phyloP scores from a whole-genome alignment of 2,329 filamentous ascomycete genomes.

The Cucurbitaria berberidis region DNA sequence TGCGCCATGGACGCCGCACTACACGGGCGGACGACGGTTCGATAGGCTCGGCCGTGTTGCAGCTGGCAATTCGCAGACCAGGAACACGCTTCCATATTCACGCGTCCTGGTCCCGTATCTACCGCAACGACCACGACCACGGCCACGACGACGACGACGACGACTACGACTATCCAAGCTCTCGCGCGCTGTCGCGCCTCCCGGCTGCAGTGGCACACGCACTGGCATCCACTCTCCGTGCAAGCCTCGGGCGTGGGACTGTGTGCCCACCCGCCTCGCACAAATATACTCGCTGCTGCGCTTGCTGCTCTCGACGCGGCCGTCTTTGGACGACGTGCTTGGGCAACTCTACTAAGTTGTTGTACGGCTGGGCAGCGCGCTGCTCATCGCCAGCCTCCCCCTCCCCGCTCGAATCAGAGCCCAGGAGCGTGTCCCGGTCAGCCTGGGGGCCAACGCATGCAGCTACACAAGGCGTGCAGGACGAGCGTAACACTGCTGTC shows the following conservation, averaged over 20 bases:
- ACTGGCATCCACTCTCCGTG: constrained; percentile 8
- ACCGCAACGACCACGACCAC: constrained; percentile 21
- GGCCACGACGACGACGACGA: no score
- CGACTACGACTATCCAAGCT: constrained; percentile 15
- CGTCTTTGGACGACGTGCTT: constrained; percentile 3
- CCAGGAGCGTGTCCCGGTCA: constrained; percentile 35
- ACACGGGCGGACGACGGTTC: constrained; percentile 17
- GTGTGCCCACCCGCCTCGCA: constrained; percentile 16
- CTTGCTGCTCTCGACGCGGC: constrained; percentile 13
- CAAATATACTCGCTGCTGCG: constrained; percentile 18
- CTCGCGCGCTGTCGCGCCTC: constrained; percentile 13
- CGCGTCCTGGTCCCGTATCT: constrained; percentile 34
- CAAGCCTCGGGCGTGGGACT: constrained; percentile 15
- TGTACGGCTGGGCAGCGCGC: constrained; percentile 22
- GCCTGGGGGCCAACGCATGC: constrained; percentile 45
- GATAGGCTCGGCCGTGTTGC: constrained; percentile 39
- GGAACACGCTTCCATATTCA: constrained; percentile 43
- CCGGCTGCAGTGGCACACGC: constrained; percentile 11
- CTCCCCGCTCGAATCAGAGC: constrained; percentile 42
- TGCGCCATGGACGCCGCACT: constrained; percentile 29
- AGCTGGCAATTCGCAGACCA: constrained; percentile 37
- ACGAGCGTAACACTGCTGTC: constrained; percentile 36
- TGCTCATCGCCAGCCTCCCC: constrained; percentile 27
- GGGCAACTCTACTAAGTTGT: no score
- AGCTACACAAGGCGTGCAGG: constrained; percentile 44